Base-by-base conservation (phyloP, 2,329 filamentous ascomycete species). In the Daldinia eschscholtzii region DNA sequence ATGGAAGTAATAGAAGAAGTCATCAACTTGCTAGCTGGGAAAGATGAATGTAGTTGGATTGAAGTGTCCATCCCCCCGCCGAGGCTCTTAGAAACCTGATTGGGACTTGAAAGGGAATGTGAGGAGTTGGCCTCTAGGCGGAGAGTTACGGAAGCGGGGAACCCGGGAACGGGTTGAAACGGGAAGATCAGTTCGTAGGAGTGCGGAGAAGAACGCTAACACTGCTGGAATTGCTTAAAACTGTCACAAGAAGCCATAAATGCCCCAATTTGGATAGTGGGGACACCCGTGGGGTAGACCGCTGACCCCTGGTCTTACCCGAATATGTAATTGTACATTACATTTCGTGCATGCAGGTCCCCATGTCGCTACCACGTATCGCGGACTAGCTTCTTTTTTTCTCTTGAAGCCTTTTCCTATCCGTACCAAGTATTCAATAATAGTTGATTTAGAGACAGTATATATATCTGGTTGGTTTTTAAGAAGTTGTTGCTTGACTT, bases 101-200 rank as follows among this genome's bases (percentile, higher is more conserved):
- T 55, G 46, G 46, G 46, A 46, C 55, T 10, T 10, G 12, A 10
- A 39, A 39, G 35, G 50, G 55, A 42, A 30, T 55, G 48, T 65
- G 65, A 65, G 59, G 58, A 68, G 66, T 64, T 63, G 44, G 59
- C 39, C n/a, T 62, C 52, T 64, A 61, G 65, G 65, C 68, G 68
- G 68, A 65, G 68, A 66, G 59, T 57, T 61, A 61, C 68, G 68
- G 68, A 61, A 61, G 58, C 52, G 61, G 57, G 57, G 57, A 46
- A 59, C 57, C 65, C 62, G 68, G 68, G 56, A 58, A 28, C 52
- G 57, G 35, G 52, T 67, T 67, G 55, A 56, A 20, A 42, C 50
- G 64, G 61, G 52, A 42, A 23, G 18, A 18, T 57, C 13, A n/a
- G 35, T 37, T 57, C 9, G 23, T 55, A 55, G 10, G 20, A 52